Evolutionary conservation across 257 asterid species (phyloP).

Genomic region (Hygrophila difformis): DNA sequence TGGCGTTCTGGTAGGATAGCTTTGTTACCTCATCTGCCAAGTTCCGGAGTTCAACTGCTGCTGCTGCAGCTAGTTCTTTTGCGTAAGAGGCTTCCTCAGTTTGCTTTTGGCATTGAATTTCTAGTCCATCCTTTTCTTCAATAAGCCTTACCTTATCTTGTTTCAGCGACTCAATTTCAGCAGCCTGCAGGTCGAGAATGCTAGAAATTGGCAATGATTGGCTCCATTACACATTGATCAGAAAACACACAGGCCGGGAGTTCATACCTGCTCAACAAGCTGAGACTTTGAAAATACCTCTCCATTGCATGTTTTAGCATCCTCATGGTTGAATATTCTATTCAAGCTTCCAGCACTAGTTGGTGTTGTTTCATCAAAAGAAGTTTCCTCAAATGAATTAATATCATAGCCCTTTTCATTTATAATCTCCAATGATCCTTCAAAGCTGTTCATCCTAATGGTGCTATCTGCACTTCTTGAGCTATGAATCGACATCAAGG

Average conservation of each 20-base stretch:
- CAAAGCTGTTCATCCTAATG: constrained; percentile 23
- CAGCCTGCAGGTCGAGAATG: constrained; percentile 42
- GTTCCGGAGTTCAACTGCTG: constrained; percentile 79
- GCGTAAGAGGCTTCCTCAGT: constrained; percentile 71
- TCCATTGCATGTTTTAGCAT: constrained; percentile 26
- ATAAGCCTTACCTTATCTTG: constrained; percentile 50
- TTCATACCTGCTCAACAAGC: constrained; percentile 47
- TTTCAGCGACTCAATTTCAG: constrained; percentile 66
- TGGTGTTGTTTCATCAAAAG: constrained; percentile 41
- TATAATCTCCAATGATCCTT: constrained; percentile 23
- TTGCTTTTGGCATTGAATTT: constrained; percentile 48
- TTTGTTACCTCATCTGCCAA: constrained; percentile 76
- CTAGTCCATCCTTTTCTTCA: constrained; percentile 56
- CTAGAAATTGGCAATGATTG: constrained; percentile 13
- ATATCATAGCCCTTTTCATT: constrained; percentile 22
- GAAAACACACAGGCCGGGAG: constrained; percentile 1
- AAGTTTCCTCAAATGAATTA: constrained; percentile 30
- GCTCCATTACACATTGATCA: not conserved
- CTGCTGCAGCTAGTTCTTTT: constrained; percentile 74
- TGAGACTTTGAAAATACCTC: constrained; percentile 37
- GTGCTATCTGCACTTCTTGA: constrained; percentile 26
- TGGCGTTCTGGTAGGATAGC: constrained; percentile 70
- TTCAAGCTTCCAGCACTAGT: constrained; percentile 41
- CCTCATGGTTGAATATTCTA: constrained; percentile 29
- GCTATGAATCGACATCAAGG: constrained; percentile 32